Evolutionary conservation across 768 basidiomycete genomes (phyloP).

Genomic region (Suillus cothurnatus): DNA sequence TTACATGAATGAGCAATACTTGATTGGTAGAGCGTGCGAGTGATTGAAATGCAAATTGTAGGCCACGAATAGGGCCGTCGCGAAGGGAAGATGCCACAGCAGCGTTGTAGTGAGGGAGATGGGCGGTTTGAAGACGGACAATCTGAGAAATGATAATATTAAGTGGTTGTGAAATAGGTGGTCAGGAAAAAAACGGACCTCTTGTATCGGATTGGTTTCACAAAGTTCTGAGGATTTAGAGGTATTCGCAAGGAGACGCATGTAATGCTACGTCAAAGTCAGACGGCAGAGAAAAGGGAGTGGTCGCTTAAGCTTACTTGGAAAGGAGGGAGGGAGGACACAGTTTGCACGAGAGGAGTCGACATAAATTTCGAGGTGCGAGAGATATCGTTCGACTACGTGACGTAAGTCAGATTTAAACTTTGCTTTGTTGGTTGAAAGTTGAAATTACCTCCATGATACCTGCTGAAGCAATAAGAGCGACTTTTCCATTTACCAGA

Average conservation of each 20-base stretch:
- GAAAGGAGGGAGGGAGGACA: constrained; percentile 63
- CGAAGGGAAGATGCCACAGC: constrained; percentile 78
- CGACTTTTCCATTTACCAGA: constrained; percentile 64
- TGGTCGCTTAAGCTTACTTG: constrained; percentile 44
- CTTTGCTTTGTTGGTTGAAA: constrained; percentile 4
- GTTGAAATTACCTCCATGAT: constrained; percentile 56
- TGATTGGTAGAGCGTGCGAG: constrained; percentile 48
- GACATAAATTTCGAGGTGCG: constrained; percentile 80
- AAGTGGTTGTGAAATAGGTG: background rate
- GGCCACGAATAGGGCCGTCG: constrained; percentile 71
- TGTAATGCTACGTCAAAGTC: constrained; percentile 43
- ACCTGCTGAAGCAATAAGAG: constrained; percentile 70
- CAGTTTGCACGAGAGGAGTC: constrained; percentile 67
- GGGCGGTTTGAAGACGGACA: constrained; percentile 76
- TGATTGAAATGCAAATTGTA: constrained; percentile 52
- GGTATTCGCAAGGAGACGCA: constrained; percentile 50
- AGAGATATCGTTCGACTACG: constrained; percentile 64
- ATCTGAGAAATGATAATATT: constrained; percentile 43
- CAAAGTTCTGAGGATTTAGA: constrained; percentile 23
- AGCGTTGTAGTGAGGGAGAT: constrained; percentile 72
- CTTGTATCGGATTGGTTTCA: constrained; percentile 40
- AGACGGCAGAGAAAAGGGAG: background rate
- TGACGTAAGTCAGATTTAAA: constrained; percentile 4
- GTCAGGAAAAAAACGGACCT: constrained; percentile 34
- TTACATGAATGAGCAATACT: constrained; percentile 67